Evolutionary conservation across 2,329 filamentous ascomycete species (phyloP).

Genomic region (Aureobasidium sp.): DNA sequence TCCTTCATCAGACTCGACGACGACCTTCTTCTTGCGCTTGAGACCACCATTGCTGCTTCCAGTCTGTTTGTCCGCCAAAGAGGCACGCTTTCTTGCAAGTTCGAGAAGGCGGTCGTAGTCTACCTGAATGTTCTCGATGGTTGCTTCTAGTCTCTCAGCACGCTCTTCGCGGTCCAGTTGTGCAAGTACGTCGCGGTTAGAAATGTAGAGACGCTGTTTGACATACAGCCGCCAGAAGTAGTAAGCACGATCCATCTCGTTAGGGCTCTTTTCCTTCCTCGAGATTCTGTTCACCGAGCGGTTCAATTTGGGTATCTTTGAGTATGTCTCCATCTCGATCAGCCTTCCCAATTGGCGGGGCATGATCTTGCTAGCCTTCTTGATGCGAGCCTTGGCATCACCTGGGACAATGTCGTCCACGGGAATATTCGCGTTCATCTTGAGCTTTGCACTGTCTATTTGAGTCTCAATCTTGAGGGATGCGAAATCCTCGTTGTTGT

Average conservation of each 20-base stretch:
- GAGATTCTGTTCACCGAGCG: constrained; percentile 42
- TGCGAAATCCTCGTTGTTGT: constrained; percentile 31
- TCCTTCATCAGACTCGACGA: constrained; percentile 16
- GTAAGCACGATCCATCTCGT: constrained; percentile 56
- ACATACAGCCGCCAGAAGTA: constrained; percentile 66
- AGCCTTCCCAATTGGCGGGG: constrained; percentile 69
- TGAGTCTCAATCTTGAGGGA: constrained; percentile 44
- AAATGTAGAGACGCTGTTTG: constrained; percentile 70
- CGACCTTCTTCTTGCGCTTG: constrained; percentile 11
- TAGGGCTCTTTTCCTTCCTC: constrained; percentile 41
- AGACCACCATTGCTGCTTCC: not conserved
- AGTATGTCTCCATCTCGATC: constrained; percentile 66
- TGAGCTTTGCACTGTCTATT: constrained; percentile 44
- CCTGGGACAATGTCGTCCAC: constrained; percentile 52
- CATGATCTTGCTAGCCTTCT: constrained; percentile 61
- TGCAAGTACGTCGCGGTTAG: constrained; percentile 64
- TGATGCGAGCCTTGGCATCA: constrained; percentile 50
- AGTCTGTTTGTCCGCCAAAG: not conserved
- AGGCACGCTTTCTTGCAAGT: constrained; percentile 31
- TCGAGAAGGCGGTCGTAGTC: constrained; percentile 66
- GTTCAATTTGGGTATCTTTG: constrained; percentile 45
- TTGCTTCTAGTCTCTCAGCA: constrained; percentile 65
- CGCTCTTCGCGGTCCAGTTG: constrained; percentile 64
- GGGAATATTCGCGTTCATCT: constrained; percentile 45
- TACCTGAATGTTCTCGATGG: constrained; percentile 59